Evolutionary conservation across 257 asterid genomes (phyloP).

Genomic region (Penstemon barbatus): DNA sequence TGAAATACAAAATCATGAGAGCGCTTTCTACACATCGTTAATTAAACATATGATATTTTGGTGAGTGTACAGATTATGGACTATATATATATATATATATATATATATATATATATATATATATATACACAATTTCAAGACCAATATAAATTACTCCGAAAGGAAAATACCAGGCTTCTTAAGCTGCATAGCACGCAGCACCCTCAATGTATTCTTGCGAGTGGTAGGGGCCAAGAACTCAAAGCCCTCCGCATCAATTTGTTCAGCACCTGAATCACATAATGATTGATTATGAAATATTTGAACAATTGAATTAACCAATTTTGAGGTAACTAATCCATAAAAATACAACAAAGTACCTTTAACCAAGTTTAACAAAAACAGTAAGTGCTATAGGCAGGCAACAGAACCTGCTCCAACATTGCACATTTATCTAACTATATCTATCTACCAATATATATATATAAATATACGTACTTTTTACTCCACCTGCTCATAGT

Average conservation of each 20-base stretch:
- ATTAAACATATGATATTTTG: not conserved
- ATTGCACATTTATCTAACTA: not conserved
- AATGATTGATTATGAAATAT: slow-evolving; percentile 12
- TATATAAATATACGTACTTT: too few relatives aligned
- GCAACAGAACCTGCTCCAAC: not conserved
- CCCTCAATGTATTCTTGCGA: slow-evolving; percentile 76
- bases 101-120: slow-evolving; percentile 6
- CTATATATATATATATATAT: slow-evolving; percentile 5
- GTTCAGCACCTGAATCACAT: slow-evolving; percentile 50
- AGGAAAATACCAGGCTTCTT: slow-evolving; percentile 76
- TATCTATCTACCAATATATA: too few relatives aligned
- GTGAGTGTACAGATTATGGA: not conserved
- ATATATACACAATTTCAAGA: slow-evolving; percentile 9
- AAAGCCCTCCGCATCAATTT: slow-evolving; percentile 50
- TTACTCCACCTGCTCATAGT: not conserved
- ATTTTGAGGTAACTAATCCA: not conserved
- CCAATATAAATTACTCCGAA: not conserved
- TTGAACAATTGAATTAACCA: slow-evolving; percentile 7
- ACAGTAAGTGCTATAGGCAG: not conserved
- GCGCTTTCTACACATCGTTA: slow-evolving; percentile 3
- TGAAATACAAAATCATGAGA: slow-evolving; percentile 37
- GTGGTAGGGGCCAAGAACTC: slow-evolving; percentile 92
- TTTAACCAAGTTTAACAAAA: not conserved
- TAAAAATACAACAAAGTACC: slow-evolving; percentile 1
- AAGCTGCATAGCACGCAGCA: slow-evolving; percentile 98